Percentiles rank a stretch among this genome's conserved stretches.
phyloP scores from a whole-genome alignment of 176 grass and related monocot genomes.

The Urochloa ruziziensis region DNA sequence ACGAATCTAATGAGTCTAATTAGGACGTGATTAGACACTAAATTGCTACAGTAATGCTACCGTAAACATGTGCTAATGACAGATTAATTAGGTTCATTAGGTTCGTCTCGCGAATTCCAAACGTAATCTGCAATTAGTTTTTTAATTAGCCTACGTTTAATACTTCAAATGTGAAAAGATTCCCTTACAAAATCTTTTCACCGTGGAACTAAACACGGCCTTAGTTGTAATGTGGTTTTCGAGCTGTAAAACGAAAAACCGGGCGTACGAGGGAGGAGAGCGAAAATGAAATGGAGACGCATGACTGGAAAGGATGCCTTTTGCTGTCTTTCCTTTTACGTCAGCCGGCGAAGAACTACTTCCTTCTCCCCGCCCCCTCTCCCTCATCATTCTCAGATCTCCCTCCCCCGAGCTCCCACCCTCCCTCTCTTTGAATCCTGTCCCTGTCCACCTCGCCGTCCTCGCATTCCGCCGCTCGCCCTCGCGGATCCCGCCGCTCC shows the following conservation, averaged over 20 bases:
- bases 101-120: too few species aligned
- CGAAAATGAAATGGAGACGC: conserved; percentile 26
- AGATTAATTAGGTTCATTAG: too few species aligned
- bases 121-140: too few species aligned
- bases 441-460: conserved; percentile 16
- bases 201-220: too few species aligned
- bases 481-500: conserved; percentile 32
- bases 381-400: conserved; percentile 48
- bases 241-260: not conserved
- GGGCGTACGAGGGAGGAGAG: not conserved
- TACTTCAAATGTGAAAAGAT: too few species aligned
- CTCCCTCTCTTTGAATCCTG: conserved; percentile 36
- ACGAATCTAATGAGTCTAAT: too few species aligned
- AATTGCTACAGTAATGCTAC: too few species aligned
- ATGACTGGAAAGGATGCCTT: conserved; percentile 26
- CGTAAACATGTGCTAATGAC: too few species aligned
- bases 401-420: conserved; percentile 3
- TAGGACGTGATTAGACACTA: too few species aligned
- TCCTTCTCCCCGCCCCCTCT: not conserved
- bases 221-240: not conserved
- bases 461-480: conserved; percentile 29
- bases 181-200: too few species aligned
- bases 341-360: conserved; percentile 45
- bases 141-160: too few species aligned
- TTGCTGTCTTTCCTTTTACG: conserved; percentile 54